Percentiles rank a stretch among this genome's conserved stretches.
phyloP scores from a whole-genome alignment of 208 protist species.

The Trypanosoma platydactyli region DNA sequence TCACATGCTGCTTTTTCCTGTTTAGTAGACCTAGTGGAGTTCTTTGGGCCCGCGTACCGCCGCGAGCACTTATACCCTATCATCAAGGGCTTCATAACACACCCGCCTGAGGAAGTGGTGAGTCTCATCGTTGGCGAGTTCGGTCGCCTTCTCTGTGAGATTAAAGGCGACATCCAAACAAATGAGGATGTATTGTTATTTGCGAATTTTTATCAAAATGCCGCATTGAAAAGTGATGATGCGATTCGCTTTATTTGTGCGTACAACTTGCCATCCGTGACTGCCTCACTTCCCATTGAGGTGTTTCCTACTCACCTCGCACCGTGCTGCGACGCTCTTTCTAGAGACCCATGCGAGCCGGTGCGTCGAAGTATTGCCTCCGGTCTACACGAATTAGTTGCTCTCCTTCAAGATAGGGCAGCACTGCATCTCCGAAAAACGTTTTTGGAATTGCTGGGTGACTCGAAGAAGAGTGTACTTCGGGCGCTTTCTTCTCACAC shows the following conservation, averaged over 20 bases:
- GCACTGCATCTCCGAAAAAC: slow-evolving; percentile 59
- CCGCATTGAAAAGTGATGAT: slow-evolving; percentile 57
- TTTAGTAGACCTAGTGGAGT: slow-evolving; percentile 89
- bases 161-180: slow-evolving; percentile 79
- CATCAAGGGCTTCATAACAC: slow-evolving; percentile 83
- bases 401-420: slow-evolving; percentile 63
- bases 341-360: slow-evolving; percentile 48
- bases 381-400: slow-evolving; percentile 85
- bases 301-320: slow-evolving; percentile 72
- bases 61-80: slow-evolving; percentile 86
- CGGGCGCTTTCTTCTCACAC: slow-evolving; percentile 58
- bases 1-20: slow-evolving; percentile 85
- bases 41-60: slow-evolving; percentile 84
- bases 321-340: slow-evolving; percentile 56
- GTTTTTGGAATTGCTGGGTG: slow-evolving; percentile 66
- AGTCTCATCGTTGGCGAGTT: slow-evolving; percentile 84
- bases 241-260: slow-evolving; percentile 76
- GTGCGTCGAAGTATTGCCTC: slow-evolving; percentile 73
- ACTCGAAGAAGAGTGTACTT: slow-evolving; percentile 57
- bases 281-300: slow-evolving; percentile 70
- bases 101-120: slow-evolving; percentile 82
- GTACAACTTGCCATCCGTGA: slow-evolving; percentile 90
- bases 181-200: slow-evolving; percentile 85
- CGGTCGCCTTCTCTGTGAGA: slow-evolving; percentile 83
- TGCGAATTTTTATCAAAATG: slow-evolving; percentile 73